phyloP scores from a whole-genome alignment of 2,329 filamentous ascomycete species.

The Colletotrichum musae region DNA sequence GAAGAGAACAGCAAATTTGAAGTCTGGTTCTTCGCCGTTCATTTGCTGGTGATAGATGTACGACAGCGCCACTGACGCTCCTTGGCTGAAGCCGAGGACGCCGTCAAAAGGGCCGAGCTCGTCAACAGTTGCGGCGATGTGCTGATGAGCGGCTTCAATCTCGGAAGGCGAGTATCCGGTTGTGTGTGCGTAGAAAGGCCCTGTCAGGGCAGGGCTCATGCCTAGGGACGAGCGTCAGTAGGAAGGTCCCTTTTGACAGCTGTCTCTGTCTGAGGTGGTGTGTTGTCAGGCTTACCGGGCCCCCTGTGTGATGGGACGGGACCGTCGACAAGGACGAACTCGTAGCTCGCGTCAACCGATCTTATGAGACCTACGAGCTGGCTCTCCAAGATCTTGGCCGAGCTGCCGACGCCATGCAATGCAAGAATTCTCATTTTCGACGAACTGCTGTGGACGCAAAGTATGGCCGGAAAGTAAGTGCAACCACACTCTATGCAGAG shows the following conservation, averaged over 20 bases:
- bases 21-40: constrained; percentile 22
- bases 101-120: constrained; percentile 44
- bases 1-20: constrained; percentile 34
- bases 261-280: neutral
- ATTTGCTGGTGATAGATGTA: constrained; percentile 32
- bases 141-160: constrained; percentile 16
- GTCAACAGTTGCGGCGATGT: constrained; percentile 25
- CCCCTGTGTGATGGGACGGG: constrained; percentile 22
- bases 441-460: neutral
- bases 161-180: constrained; percentile 23
- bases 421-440: constrained; percentile 31
- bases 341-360: constrained; percentile 34
- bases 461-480: too few species aligned
- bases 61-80: constrained; percentile 34
- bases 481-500: too few species aligned
- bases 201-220: constrained; percentile 13
- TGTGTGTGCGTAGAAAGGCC: constrained; percentile 27
- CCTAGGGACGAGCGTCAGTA: constrained; percentile 8
- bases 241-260: neutral
- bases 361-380: constrained; percentile 27
- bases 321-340: constrained; percentile 39
- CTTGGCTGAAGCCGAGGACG: constrained; percentile 44
- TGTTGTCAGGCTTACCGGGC: constrained; percentile 23
- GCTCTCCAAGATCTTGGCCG: constrained; percentile 30
- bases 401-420: constrained; percentile 32